Conservation (phyloP, 805 yeast species). For the Kregervanrija fluxuum region DNA sequence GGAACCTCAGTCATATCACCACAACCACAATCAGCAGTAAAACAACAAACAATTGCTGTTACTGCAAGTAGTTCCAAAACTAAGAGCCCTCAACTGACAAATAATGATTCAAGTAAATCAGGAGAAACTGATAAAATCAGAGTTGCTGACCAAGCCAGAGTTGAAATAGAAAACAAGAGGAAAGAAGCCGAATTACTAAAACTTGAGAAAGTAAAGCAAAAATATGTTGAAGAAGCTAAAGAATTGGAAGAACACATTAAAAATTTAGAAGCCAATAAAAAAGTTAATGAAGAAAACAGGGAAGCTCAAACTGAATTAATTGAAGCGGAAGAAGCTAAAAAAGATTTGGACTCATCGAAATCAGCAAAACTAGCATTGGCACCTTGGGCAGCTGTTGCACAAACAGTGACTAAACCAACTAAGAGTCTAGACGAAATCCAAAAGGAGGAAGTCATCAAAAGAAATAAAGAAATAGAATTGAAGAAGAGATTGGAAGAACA, state of each 20-base stretch:
- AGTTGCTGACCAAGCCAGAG: neutral
- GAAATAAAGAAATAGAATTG: slow-evolving; percentile 10
- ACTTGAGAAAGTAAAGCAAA: slow-evolving; percentile 4
- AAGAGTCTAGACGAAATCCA: slow-evolving; percentile 59
- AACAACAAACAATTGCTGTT: neutral
- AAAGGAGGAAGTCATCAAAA: slow-evolving; percentile 39
- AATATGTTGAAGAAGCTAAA: neutral
- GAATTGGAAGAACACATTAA: neutral
- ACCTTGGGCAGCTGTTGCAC: slow-evolving; percentile 32
- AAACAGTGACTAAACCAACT: slow-evolving; percentile 25
- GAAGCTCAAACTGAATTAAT: neutral
- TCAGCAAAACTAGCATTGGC: slow-evolving; percentile 6
- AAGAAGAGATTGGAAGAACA: slow-evolving; percentile 17
- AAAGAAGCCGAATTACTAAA: slow-evolving; percentile 1
- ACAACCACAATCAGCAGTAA: neutral
- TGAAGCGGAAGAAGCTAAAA: neutral
- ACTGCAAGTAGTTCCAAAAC: too few species aligned
- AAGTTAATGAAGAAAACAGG: neutral
- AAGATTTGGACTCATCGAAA: neutral
- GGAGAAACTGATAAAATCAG: slow-evolving; percentile 3
- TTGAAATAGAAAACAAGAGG: slow-evolving; percentile 5
- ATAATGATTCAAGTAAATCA: neutral
- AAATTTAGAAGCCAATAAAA: too few species aligned
- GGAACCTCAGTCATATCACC: neutral
- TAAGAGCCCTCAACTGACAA: neutral